Base-by-base conservation (phyloP, 2,329 filamentous ascomycete species). In the Scleromitrula shiraiana region DNA sequence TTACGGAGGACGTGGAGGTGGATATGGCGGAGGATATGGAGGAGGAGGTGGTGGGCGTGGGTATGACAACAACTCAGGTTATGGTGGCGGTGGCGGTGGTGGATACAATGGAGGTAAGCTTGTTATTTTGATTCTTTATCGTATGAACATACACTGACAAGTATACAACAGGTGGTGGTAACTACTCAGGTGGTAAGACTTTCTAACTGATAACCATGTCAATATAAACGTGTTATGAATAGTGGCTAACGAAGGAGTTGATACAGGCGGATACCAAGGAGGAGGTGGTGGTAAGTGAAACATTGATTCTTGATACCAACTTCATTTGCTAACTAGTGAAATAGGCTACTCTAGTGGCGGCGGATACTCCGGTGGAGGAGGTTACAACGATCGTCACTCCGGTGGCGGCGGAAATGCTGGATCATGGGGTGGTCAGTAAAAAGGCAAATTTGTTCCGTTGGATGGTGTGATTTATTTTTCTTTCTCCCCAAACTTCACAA, bases 21-120 rank as follows among this genome's bases (percentile, higher is more conserved):
- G 72, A 45, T 73, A 76, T 44, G 67, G 68, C 65, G 70, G 53
- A 54, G 69, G 68, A 48, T 69, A 71, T 57, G 69, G 70, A 57
- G 63, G 64, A 41, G 61, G 43, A 42, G 64, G 46, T 59, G 65
- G 53, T 37, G 57, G 58, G 20, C 57, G 57, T 30, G 43, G 46
- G 23, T 57, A 56, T 46, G 58, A 63, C n/a, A 67, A 70, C 52
- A 64, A 64, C 15, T 56, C 55, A 33, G 41, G 43, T 43, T 50
- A 52, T 22, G 47, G 46, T 38, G 41, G 41, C 35, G 56, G 56
- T 32, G 51, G 56, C 32, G 57, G 57, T 32, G 56, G 57, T 56
- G 54, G 45, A 33, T 50, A 50, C 26, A 37, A 44, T 44, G 35
- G 46, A 33, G 46, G 46, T 49, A 47, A 35, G 44, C 41, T 15